These are phyloP conservation scores for Neonectria ditissima DNA, from an alignment of 2,329 filamentous ascomycete genomes.

Conservation along the genomic window DNA sequence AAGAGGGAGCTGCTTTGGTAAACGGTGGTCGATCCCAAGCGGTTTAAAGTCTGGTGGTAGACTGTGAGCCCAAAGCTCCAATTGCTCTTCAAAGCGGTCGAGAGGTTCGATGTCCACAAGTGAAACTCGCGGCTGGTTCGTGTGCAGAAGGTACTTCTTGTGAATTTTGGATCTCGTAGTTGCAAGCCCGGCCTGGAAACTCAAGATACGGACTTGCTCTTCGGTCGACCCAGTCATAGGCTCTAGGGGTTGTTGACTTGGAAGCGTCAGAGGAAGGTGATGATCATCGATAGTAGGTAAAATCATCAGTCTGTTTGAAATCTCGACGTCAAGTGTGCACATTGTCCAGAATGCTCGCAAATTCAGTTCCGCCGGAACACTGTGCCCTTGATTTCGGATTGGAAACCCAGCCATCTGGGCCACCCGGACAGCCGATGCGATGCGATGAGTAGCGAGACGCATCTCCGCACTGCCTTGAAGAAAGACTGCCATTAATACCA, in stretches of 20 bases:
- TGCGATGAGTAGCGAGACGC: background rate
- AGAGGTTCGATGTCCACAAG: background rate
- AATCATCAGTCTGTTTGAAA: background rate
- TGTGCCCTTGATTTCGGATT: background rate
- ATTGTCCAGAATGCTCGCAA: background rate
- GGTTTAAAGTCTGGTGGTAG: background rate
- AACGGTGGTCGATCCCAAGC: background rate
- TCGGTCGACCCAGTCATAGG: background rate
- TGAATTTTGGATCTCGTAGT: background rate
- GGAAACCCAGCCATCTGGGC: slow-evolving; percentile 3
- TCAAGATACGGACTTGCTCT: background rate
- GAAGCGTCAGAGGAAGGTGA: background rate
- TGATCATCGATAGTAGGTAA: background rate
- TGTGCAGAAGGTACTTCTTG: background rate
- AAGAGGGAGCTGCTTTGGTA: background rate
- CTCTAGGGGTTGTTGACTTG: background rate
- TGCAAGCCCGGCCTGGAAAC: background rate
- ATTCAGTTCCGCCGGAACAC: background rate
- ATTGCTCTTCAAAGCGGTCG: background rate
- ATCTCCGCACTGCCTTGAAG: background rate
- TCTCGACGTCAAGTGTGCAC: background rate
- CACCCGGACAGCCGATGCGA: background rate
- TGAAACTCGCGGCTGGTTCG: background rate
- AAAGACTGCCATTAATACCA: background rate
- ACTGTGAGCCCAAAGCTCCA: background rate